Evolutionary conservation across 805 yeast species (phyloP).

Genomic region (Candida nanaspora): DNA sequence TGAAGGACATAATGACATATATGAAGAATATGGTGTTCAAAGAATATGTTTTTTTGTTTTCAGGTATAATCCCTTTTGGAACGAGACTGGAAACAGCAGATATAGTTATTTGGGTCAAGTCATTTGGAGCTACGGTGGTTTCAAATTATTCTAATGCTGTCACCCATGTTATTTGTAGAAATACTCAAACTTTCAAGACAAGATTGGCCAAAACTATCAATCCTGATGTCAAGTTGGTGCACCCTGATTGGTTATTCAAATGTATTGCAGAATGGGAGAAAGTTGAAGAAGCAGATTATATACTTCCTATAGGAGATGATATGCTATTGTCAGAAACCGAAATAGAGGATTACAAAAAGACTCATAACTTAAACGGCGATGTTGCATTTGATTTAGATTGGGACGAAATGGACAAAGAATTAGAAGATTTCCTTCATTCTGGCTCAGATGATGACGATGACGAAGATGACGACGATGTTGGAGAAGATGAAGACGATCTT

Average conservation of each 20-base stretch:
- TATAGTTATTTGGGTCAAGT: constrained; percentile 85
- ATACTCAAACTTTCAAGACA: constrained; percentile 78
- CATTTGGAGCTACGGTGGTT: constrained; percentile 85
- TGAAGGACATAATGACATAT: constrained; percentile 63
- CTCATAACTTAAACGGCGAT: constrained; percentile 30
- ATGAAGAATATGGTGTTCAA: constrained; percentile 63
- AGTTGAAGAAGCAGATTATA: constrained; percentile 54
- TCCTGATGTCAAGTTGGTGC: constrained; percentile 65
- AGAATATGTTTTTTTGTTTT: constrained; percentile 66
- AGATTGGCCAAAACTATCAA: constrained; percentile 63
- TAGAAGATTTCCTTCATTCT: constrained; percentile 36
- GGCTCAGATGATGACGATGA: constrained; percentile 38
- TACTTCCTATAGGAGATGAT: constrained; percentile 43
- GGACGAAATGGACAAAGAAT: constrained; percentile 50
- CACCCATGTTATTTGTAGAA: constrained; percentile 83
- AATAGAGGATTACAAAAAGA: constrained; percentile 36
- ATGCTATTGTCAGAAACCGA: constrained; percentile 36
- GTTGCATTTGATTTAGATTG: constrained; percentile 37
- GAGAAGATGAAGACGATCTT: background rate
- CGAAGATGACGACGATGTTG: constrained; percentile 10
- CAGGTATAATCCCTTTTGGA: constrained; percentile 89
- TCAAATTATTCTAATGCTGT: constrained; percentile 63
- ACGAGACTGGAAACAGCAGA: constrained; percentile 66
- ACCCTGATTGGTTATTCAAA: constrained; percentile 87
- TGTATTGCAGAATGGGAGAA: constrained; percentile 75